Percentiles rank a stretch among this genome's conserved stretches.
Conservation (phyloP, 2,329 filamentous ascomycete genomes). For the Didymella exigua region DNA sequence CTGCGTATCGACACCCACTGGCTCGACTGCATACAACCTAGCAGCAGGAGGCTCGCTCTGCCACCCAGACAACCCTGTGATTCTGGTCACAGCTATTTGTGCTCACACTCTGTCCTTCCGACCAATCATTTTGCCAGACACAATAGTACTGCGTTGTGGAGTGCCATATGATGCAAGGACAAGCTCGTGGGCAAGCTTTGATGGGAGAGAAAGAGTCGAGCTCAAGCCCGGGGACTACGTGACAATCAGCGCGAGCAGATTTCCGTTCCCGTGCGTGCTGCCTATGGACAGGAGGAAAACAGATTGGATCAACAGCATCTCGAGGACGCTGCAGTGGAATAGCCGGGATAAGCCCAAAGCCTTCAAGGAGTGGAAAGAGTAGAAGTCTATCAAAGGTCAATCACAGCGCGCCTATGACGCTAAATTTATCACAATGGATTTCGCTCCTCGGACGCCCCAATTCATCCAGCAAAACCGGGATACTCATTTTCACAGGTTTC, state of each 20-base stretch:
- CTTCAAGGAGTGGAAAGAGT: conserved; percentile 41
- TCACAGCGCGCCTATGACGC: no score
- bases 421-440: no score
- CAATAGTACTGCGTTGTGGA: conserved; percentile 87
- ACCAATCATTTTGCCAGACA: conserved; percentile 95
- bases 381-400: conserved; percentile 4
- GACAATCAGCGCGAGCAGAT: conserved; percentile 79
- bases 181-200: conserved; percentile 96
- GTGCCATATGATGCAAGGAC: conserved; percentile 94
- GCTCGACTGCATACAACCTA: conserved; percentile 93
- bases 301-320: conserved; percentile 84
- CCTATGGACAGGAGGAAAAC: conserved; percentile 71
- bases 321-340: conserved; percentile 80
- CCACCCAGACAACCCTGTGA: conserved; percentile 95
- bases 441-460: no score
- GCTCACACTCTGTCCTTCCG: conserved; percentile 94
- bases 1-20: conserved; percentile 92
- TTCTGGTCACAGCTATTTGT: conserved; percentile 91
- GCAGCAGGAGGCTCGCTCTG: conserved; percentile 94
- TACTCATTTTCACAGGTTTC: no score
- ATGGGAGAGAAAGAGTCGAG: conserved; percentile 82
- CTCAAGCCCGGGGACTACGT: conserved; percentile 80
- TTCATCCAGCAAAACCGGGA: no score
- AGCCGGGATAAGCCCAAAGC: conserved; percentile 76
- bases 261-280: conserved; percentile 79